Evolutionary conservation across 1,139 yeast genomes (phyloP), one percentile per base, ranked within the genome.

Genomic region (Kurtzmaniella natalensis): DNA sequence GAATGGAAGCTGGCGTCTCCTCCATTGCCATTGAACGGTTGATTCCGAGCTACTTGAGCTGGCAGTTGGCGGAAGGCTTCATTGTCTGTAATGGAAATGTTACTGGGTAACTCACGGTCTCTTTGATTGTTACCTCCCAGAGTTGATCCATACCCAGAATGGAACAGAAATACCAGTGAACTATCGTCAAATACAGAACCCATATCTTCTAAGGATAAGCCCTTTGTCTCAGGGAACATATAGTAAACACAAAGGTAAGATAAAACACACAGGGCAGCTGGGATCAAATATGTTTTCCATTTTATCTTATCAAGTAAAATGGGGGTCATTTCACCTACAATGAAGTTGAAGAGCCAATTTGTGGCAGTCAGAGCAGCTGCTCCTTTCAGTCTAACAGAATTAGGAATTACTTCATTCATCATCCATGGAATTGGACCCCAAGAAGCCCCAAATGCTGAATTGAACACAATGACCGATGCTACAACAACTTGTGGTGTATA

Each of bases 381-480:
- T 33, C 95, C 95, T 50, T 88, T 85, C 6, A 95, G 88, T 40
- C 96, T 74, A n/a, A 88, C 88, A 17, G 81, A 69, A 40, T 85
- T 74, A 0, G 96, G 96, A 38, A 89, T 72, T 35, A 89, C 89
- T 61, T 88, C 96, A 31, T 88, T 87, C 61, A 86, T 81, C 47
- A 89, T 70, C 96, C 96, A 88, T 6, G 96, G 95, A 40, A 89
- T 81, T 3, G 96, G 96, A 8, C 96, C 96, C 94, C 95, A 87
- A 37, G 84, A 74, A 47, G 79, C 79, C 8, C 96, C 96, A 59
- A 87, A 87, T 21, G 85, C 84, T 0, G 94, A 86, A 50, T 87
- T 89, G 61, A 81, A 83, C 10, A 84, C 59, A 34, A 88, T 74
- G 17, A 88, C 95, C 48, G 84, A 76, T 1, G 74, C 51, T 2